These are phyloP conservation scores for Chenopodium album DNA, from an alignment of 148 eudicot genomes.

Conservation along the genomic window DNA sequence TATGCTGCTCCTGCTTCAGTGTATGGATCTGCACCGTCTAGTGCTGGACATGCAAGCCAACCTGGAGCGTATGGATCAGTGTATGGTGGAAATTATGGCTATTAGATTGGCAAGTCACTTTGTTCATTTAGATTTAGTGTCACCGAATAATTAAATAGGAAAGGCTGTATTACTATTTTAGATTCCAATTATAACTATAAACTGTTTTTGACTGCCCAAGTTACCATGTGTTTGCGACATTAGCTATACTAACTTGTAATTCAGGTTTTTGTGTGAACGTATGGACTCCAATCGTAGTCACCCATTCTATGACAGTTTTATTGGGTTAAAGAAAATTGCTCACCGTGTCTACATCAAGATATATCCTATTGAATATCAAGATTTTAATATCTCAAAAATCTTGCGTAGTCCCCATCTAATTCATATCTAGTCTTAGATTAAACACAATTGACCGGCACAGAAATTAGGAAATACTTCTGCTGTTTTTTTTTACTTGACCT, in stretches of 20 bases:
- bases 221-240: background rate
- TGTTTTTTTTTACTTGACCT: too few relatives aligned
- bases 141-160: slow-evolving; percentile 4
- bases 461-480: too few relatives aligned
- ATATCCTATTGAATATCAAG: too few relatives aligned
- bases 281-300: background rate
- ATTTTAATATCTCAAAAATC: too few relatives aligned
- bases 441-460: too few relatives aligned
- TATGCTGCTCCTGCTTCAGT: slow-evolving; percentile 49
- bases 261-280: background rate
- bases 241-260: slow-evolving; percentile 4
- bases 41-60: slow-evolving; percentile 53
- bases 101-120: slow-evolving; percentile 26
- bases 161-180: background rate
- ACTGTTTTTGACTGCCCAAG: background rate
- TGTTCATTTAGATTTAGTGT: slow-evolving; percentile 8
- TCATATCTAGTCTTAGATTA: too few relatives aligned
- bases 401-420: too few relatives aligned
- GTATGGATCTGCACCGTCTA: slow-evolving; percentile 50
- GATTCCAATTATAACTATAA: background rate
- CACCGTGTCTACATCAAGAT: background rate
- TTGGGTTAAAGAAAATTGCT: background rate
- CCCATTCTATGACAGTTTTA: background rate
- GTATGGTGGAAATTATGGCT: slow-evolving; percentile 62
- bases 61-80: slow-evolving; percentile 65